Base-by-base conservation (phyloP, 2,329 filamentous ascomycete species). In the Alternaria viburni region DNA sequence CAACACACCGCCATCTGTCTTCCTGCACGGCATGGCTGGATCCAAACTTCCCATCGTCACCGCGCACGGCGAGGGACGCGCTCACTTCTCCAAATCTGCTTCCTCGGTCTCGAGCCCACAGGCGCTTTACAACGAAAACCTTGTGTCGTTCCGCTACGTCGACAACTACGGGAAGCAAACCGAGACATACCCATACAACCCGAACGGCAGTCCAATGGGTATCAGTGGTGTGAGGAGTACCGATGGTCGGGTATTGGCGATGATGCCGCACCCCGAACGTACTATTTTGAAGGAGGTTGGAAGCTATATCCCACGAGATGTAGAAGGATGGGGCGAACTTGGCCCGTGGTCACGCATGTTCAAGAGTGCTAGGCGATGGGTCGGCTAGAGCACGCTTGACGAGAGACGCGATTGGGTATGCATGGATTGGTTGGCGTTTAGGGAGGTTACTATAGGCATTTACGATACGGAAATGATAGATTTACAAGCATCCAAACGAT, bases 251-350 rank as follows among this genome's bases (percentile, higher is more conserved):
- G 92, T 96, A 1, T 80, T 97, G 70, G 93, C 93, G 7, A 88
- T 97, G 83, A 97, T 97, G 93, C 94, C 94, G 65, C 93, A 97
- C 79, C 93, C 93, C 1, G 93, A 97, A 83, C 88, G 93, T n/a
- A 96, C 92, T 15, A 89, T 97, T 62, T 83, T 96, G 83, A 89
- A 88, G 61, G 92, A 93, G 62, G 90, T 93, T 64, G 89, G 86
- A 51, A 95, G 91, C 79, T 97, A 90, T 79, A 83, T 91, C 65
- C 91, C 93, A 8, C 84, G 88, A 62, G 87, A 82, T 73, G 79
- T 75, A 32, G 86, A 87, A 69, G 84, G 89, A 65, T 94, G 91
- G 91, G 92, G 91, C 26, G 90, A 93, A 69, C 91, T 90, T 77
- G 92, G 93, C 1, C 93, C 94, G 19, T 97, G 93, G 93, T 85